These are phyloP conservation scores for Beauveria sp. DNA, from an alignment of 2,329 filamentous ascomycete species.

Conservation along the genomic window DNA sequence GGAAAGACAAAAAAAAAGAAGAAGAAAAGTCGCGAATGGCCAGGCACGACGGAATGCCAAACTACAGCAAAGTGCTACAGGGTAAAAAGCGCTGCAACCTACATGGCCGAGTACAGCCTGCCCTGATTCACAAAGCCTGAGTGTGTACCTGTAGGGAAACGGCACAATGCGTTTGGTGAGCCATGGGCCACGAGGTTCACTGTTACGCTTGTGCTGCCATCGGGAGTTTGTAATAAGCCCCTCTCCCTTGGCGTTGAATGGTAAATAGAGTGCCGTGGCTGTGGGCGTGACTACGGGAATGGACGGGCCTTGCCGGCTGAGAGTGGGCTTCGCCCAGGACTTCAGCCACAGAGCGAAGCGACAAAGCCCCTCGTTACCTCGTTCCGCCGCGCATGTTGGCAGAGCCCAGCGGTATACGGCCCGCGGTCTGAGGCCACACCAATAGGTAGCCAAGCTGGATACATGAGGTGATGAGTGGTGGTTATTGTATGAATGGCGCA, in stretches of 20 bases:
- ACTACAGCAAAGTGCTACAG: neutral
- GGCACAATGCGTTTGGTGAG: neutral
- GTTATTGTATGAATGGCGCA: neutral
- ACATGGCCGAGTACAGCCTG: conserved; percentile 2
- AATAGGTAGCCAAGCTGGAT: too few relatives aligned
- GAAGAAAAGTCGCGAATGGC: neutral
- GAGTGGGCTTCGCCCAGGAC: neutral
- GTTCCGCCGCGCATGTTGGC: neutral
- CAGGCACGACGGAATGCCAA: neutral
- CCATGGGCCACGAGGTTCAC: neutral
- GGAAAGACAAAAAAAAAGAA: neutral
- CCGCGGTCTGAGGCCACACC: neutral
- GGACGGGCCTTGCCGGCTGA: neutral
- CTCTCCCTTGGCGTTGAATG: neutral
- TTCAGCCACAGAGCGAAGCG: neutral
- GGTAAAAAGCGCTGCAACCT: neutral
- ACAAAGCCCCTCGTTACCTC: neutral
- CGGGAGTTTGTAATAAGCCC: neutral
- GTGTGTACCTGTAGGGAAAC: too few relatives aligned
- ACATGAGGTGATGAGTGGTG: neutral
- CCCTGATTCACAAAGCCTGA: neutral
- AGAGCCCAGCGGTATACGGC: neutral
- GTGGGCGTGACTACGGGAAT: conserved; percentile 1
- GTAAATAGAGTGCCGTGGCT: neutral
- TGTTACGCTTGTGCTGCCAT: neutral